Evolutionary conservation across 225 moss, liverwort and hornwort species (phyloP), one percentile per base, ranked within the genome.

Genomic region (Polytrichum commune): DNA sequence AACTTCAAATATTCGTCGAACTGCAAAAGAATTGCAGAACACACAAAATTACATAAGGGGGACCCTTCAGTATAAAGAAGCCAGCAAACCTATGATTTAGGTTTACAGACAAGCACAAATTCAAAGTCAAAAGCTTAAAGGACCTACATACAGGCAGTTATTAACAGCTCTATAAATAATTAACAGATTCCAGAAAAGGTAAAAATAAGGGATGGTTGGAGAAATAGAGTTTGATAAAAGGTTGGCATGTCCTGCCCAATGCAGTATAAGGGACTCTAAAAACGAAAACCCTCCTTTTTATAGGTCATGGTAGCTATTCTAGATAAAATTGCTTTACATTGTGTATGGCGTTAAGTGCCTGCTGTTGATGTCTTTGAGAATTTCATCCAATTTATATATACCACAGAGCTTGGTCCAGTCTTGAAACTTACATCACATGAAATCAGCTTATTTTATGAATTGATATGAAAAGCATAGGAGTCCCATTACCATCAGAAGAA

Each of bases 1-100:
- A 28, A 79, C 72, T 66, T 82, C 76, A 60, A 82, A 79, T 62
- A 77, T 74, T 4, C 27, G 72, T 66, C 69, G 74, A 19, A 72
- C 82, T 79, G 79, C 71, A 68, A 72, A 72, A 69, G n/a, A 16
- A n/a, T 23, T 30, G 32, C 67, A 53, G 3, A 22, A 26, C 6
- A 25, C 53, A 68, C 20, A 24, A 53, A 54, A 24, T 68, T 8
- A 7, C 35, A 46, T 16, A 16, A 46, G 46, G 46, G 46, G 46
- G 16, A 16, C 9, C 30, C 27, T 66, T 66, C 32, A 23, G 32
- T 19, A 32, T 1, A 32, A 2, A 66, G 23, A 20, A 64, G 26
- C 19, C 16, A 46, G 46, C 46, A 46, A 13, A 46, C 13, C 13
- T 16, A 64, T 3, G 29, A 64, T 18, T 24, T 6, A 26, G 25